phyloP scores from a whole-genome alignment of 2,329 filamentous ascomycete genomes.

The Scleromitrula shiraiana region DNA sequence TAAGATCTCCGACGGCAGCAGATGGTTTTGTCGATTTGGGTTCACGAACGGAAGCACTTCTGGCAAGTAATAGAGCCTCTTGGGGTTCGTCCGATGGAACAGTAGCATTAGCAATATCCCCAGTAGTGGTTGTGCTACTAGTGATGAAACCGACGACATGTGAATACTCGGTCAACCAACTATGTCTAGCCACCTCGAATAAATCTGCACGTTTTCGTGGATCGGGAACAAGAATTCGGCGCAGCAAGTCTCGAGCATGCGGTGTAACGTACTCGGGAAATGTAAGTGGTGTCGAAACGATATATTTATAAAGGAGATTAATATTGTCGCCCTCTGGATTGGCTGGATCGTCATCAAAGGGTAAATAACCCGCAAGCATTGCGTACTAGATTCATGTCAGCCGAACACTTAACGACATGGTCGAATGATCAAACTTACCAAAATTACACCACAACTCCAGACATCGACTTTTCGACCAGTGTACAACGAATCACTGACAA shows the following conservation, averaged over 20 bases:
- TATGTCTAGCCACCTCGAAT: conserved; percentile 95
- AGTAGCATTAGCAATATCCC: conserved; percentile 76
- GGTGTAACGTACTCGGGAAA: conserved; percentile 99
- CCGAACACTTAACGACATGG: conserved; percentile 8
- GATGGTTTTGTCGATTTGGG: conserved; percentile 58
- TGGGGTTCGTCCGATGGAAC: conserved; percentile 47
- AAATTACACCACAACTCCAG: conserved; percentile 97
- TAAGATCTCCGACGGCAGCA: conserved; percentile 52
- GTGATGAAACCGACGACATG: conserved; percentile 96
- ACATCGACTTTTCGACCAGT: conserved; percentile 97
- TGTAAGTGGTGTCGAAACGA: conserved; percentile 90
- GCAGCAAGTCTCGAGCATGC: conserved; percentile 84
- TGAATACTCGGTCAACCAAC: conserved; percentile 96
- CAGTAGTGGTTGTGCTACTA: conserved; percentile 81
- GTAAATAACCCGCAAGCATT: conserved; percentile 95
- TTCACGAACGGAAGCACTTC: conserved; percentile 89
- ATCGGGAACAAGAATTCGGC: conserved; percentile 90
- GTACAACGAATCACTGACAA: conserved; percentile 95
- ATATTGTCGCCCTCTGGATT: conserved; percentile 99
- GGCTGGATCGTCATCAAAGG: conserved; percentile 95
- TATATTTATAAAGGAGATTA: conserved; percentile 98
- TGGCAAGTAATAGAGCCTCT: conserved; percentile 58
- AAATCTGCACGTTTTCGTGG: conserved; percentile 90
- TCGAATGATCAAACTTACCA: conserved; percentile 55
- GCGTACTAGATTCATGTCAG: conserved; percentile 61